These are phyloP conservation scores for Diplotaxis tenuifolia DNA, from an alignment of 345 rosid species.

Conservation along the genomic window DNA sequence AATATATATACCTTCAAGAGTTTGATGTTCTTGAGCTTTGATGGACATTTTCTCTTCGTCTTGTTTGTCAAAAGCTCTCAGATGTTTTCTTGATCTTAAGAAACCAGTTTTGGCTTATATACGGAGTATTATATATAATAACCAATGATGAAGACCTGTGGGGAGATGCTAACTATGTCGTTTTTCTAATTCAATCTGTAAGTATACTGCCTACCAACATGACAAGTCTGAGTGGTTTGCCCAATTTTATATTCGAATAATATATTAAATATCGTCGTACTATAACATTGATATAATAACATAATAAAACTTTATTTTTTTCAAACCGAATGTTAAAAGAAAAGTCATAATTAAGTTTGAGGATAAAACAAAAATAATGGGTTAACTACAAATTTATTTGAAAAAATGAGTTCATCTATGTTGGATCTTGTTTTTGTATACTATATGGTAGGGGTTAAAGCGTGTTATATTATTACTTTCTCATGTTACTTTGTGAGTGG, in stretches of 20 bases:
- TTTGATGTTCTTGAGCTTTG: conserved; percentile 32
- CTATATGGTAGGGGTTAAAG: neutral
- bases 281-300: neutral
- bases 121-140: neutral
- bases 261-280: neutral
- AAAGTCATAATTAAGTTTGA: neutral
- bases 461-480: neutral
- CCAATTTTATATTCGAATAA: neutral
- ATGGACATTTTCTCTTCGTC: conserved; percentile 30
- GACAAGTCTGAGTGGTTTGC: neutral
- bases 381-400: neutral
- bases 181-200: neutral
- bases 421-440: neutral
- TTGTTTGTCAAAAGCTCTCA: conserved; percentile 16
- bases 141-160: conserved; percentile 17
- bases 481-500: conserved; percentile 13
- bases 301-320: neutral
- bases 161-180: conserved; percentile 5
- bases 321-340: neutral
- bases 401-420: neutral
- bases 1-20: conserved; percentile 21
- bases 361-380: neutral
- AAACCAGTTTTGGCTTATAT: neutral
- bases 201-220: neutral
- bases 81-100: no score